Conservation (phyloP, 768 basidiomycete species). For the Coprinopsis strossmayeri region DNA sequence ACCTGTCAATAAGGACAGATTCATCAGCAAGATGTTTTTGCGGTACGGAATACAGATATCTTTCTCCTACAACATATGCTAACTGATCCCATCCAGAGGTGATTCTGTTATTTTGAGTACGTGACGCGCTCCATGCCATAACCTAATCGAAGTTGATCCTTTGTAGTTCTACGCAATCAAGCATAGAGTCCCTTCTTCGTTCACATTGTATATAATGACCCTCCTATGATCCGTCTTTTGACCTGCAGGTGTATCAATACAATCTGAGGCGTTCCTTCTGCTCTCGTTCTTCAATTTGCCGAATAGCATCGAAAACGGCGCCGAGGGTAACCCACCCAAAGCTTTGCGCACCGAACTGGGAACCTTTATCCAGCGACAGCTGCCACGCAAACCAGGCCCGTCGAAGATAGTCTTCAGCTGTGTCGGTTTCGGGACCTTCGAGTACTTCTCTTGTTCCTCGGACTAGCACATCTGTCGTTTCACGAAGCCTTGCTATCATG, state of each 20-base stretch:
- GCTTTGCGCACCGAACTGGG: conserved; percentile 49
- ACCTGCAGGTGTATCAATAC: background rate
- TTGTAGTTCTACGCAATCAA: conserved; percentile 69
- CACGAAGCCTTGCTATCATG: conserved; percentile 47
- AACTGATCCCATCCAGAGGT: conserved; percentile 45
- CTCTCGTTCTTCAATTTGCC: conserved; percentile 35
- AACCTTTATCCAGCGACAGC: conserved; percentile 27
- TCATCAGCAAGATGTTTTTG: conserved; percentile 99
- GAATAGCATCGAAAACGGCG: conserved; percentile 47
- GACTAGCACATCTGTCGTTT: conserved; percentile 48
- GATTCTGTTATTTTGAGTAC: conserved; percentile 96
- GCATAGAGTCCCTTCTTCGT: conserved; percentile 28
- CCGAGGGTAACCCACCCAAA: conserved; percentile 59
- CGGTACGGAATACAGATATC: conserved; percentile 41
- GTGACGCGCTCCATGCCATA: conserved; percentile 26
- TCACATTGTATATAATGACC: conserved; percentile 1
- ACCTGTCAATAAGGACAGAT: conserved; percentile 97
- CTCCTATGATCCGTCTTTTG: background rate
- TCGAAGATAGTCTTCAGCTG: conserved; percentile 33
- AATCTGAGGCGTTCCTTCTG: conserved; percentile 8
- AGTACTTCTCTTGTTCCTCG: conserved; percentile 42
- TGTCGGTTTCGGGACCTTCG: conserved; percentile 38
- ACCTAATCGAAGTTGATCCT: conserved; percentile 24
- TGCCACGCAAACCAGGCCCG: conserved; percentile 54
- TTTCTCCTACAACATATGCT: conserved; percentile 1